phyloP scores from a whole-genome alignment of 2,329 filamentous ascomycete genomes.

The Fusarium transvaalense region DNA sequence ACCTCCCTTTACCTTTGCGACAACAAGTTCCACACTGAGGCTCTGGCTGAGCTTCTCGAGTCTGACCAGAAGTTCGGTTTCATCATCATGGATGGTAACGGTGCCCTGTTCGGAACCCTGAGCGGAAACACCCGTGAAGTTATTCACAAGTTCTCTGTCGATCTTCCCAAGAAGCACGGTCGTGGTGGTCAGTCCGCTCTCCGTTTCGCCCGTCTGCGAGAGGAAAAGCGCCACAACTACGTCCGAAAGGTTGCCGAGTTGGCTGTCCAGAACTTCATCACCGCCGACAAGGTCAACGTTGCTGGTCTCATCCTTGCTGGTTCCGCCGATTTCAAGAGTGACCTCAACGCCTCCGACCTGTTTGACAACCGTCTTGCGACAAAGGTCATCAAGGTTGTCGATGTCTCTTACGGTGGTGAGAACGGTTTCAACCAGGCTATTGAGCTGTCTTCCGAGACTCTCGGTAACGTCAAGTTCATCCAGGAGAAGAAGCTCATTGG shows the following conservation, averaged over 20 bases:
- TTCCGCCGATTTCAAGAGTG: conserved; percentile 99
- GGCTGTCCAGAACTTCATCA: conserved; percentile 99
- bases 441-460: conserved; percentile 91
- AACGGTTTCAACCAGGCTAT: conserved; percentile 99
- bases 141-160: conserved; percentile 97
- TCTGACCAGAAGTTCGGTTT: conserved; percentile 99
- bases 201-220: conserved; percentile 98
- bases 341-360: conserved; percentile 96
- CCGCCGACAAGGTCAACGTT: conserved; percentile 97
- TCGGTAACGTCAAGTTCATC: conserved; percentile 99
- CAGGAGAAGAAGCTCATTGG: conserved; percentile 99
- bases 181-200: conserved; percentile 99
- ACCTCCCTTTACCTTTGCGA: conserved; percentile 99
- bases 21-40: conserved; percentile 99
- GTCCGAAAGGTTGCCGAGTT: conserved; percentile 98
- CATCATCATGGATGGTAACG: conserved; percentile 99
- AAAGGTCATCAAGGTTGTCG: conserved; percentile 99
- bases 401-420: conserved; percentile 98
- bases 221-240: conserved; percentile 99
- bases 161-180: conserved; percentile 99
- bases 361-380: conserved; percentile 91
- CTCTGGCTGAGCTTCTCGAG: conserved; percentile 94
- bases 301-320: conserved; percentile 94
- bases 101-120: conserved; percentile 94
- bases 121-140: conserved; percentile 98